Evolutionary conservation across 2,329 filamentous ascomycete species (phyloP).

Genomic region (Bipolaris oryzae): DNA sequence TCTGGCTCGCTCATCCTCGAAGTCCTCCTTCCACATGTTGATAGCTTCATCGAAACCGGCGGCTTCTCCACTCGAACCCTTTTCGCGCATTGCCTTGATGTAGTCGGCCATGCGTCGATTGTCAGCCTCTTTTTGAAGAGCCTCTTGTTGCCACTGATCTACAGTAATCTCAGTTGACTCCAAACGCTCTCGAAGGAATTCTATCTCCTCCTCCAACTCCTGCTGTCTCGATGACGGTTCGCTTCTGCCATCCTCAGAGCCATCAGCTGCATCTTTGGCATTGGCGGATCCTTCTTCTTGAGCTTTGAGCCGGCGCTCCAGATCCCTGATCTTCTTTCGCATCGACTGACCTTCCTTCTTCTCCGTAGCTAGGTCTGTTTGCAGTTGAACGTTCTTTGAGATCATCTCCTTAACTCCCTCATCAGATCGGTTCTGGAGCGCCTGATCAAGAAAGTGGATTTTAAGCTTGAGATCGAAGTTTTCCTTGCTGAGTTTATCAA

Average conservation of each 20-base stretch:
- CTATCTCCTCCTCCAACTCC: slow-evolving; percentile 82
- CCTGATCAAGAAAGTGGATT: slow-evolving; percentile 78
- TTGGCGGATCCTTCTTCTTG: slow-evolving; percentile 58
- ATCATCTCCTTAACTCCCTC: slow-evolving; percentile 98
- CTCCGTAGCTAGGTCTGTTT: slow-evolving; percentile 84
- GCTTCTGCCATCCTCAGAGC: slow-evolving; percentile 60
- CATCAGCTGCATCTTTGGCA: slow-evolving; percentile 50
- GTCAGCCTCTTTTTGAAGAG: slow-evolving; percentile 78
- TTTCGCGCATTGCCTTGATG: slow-evolving; percentile 67
- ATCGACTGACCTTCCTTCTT: slow-evolving; percentile 90
- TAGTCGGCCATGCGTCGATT: slow-evolving; percentile 86
- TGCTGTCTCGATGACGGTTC: slow-evolving; percentile 63
- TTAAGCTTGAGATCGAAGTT: slow-evolving; percentile 69
- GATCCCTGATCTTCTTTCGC: slow-evolving; percentile 78
- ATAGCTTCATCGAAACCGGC: slow-evolving; percentile 50
- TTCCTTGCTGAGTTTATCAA: slow-evolving; percentile 94
- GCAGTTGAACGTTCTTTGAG: slow-evolving; percentile 93
- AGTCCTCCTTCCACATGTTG: slow-evolving; percentile 92
- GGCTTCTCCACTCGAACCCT: slow-evolving; percentile 45
- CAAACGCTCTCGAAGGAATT: slow-evolving; percentile 82
- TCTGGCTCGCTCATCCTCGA: slow-evolving; percentile 87
- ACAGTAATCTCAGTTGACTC: slow-evolving; percentile 85
- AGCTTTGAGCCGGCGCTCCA: slow-evolving; percentile 77
- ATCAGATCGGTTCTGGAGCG: slow-evolving; percentile 89
- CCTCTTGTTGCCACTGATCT: slow-evolving; percentile 79